Conservation (phyloP, 1,284 basidiomycete genomes). For the Tilletia caries region DNA sequence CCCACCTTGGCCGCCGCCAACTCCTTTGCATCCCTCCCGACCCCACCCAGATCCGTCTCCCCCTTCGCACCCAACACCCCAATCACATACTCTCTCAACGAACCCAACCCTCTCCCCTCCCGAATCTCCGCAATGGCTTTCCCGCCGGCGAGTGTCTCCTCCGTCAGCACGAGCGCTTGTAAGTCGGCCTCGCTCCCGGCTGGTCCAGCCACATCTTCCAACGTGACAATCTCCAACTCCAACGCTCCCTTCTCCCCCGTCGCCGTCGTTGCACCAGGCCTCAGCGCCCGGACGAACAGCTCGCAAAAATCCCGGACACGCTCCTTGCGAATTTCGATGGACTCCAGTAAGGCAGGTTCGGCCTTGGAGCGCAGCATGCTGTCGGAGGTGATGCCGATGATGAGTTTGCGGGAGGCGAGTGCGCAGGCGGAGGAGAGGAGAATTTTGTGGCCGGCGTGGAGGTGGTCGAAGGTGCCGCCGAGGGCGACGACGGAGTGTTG, state of each 20-base stretch:
- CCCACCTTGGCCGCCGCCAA: constrained; percentile 46
- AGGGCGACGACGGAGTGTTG: constrained; percentile 54
- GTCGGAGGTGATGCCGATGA: constrained; percentile 81
- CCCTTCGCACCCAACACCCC: constrained; percentile 42
- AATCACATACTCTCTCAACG: constrained; percentile 39
- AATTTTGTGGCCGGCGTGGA: constrained; percentile 96
- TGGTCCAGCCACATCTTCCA: constrained; percentile 47
- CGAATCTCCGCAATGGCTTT: constrained; percentile 38
- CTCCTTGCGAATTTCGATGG: constrained; percentile 57
- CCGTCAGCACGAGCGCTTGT: constrained; percentile 44
- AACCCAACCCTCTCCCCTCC: constrained; percentile 28
- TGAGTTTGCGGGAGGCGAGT: constrained; percentile 72
- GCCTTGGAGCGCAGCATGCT: constrained; percentile 71
- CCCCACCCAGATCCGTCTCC: constrained; percentile 36
- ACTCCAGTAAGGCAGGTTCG: constrained; percentile 69
- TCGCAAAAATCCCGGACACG: constrained; percentile 41
- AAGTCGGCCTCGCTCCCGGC: constrained; percentile 42
- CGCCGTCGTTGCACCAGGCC: not conserved
- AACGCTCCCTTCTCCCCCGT: constrained; percentile 21
- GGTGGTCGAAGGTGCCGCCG: constrained; percentile 90
- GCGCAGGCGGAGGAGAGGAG: constrained; percentile 85
- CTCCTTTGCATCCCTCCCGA: constrained; percentile 31
- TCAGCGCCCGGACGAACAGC: constrained; percentile 24
- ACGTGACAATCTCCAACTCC: constrained; percentile 33
- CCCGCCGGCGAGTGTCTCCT: constrained; percentile 46